Evolutionary conservation across 768 basidiomycete species (phyloP).

Genomic region (Collybia nuda): DNA sequence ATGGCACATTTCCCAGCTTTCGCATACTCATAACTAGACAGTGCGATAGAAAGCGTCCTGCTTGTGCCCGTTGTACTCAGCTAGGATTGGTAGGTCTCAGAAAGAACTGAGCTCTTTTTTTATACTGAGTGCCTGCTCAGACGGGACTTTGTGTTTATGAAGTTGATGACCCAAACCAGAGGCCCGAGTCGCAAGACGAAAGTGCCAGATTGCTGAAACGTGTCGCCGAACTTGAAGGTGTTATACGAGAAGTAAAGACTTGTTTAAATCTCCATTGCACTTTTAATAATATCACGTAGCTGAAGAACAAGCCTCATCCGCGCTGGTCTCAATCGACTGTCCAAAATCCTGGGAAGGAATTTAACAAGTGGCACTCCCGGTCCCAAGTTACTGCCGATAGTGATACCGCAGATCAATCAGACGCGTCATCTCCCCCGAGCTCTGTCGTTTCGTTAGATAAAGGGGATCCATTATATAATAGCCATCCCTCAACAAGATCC

Average conservation of each 20-base stretch:
- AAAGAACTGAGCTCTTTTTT: neutral
- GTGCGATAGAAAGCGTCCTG: conserved; percentile 52
- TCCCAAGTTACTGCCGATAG: conserved; percentile 13
- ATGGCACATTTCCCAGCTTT: neutral
- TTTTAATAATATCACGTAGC: conserved; percentile 37
- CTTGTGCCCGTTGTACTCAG: conserved; percentile 49
- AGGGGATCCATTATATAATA: conserved; percentile 18
- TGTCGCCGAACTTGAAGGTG: conserved; percentile 81
- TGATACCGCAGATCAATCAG: conserved; percentile 19
- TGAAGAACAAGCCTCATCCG: conserved; percentile 75
- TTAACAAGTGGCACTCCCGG: conserved; percentile 24
- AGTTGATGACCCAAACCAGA: conserved; percentile 71
- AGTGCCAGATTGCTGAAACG: conserved; percentile 65
- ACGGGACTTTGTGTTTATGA: conserved; percentile 85
- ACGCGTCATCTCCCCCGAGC: conserved; percentile 26
- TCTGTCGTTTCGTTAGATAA: conserved; percentile 28
- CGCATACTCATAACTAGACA: conserved; percentile 17
- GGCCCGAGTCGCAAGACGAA: conserved; percentile 58
- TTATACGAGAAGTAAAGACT: conserved; percentile 68
- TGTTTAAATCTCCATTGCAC: conserved; percentile 21
- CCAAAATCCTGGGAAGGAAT: conserved; percentile 22
- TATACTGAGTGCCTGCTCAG: conserved; percentile 30
- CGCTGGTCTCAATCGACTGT: conserved; percentile 49
- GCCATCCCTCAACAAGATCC: conserved; percentile 9
- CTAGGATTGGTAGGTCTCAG: conserved; percentile 40